These are phyloP conservation scores for Ophiostoma tasmaniense DNA, from an alignment of 2,329 filamentous ascomycete species.

Conservation along the genomic window DNA sequence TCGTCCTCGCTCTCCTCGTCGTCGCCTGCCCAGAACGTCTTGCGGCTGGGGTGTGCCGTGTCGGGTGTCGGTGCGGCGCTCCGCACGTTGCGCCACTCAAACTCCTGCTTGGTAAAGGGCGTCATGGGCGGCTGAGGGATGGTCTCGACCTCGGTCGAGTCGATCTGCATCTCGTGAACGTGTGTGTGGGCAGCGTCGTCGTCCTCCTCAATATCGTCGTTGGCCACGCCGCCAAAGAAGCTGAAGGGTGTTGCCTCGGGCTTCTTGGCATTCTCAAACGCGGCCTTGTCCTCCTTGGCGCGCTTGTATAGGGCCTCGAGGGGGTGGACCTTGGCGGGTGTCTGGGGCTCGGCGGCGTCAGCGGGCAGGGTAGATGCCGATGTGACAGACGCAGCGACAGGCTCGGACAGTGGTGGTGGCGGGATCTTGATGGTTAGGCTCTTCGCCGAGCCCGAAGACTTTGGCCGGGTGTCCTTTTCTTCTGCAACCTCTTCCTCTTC, in stretches of 20 bases:
- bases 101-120: slow-evolving; percentile 71
- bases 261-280: slow-evolving; percentile 24
- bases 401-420: slow-evolving; percentile 24
- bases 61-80: slow-evolving; percentile 94
- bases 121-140: slow-evolving; percentile 54
- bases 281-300: slow-evolving; percentile 25
- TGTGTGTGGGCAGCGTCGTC: slow-evolving; percentile 20
- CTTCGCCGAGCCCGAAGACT: slow-evolving; percentile 42
- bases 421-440: slow-evolving; percentile 50
- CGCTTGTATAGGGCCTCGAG: slow-evolving; percentile 89
- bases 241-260: slow-evolving; percentile 46
- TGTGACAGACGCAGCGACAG: neutral
- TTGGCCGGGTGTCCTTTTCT: slow-evolving; percentile 30
- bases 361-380: neutral
- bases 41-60: slow-evolving; percentile 65
- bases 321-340: slow-evolving; percentile 57
- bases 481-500: slow-evolving; percentile 14
- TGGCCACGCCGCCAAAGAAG: slow-evolving; percentile 61
- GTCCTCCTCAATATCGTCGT: slow-evolving; percentile 38
- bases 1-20: slow-evolving; percentile 35
- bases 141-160: slow-evolving; percentile 19
- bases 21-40: slow-evolving; percentile 30
- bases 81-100: slow-evolving; percentile 64
- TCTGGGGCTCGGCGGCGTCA: slow-evolving; percentile 21
- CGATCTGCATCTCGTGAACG: slow-evolving; percentile 32